Conservation (phyloP, 129 eudicot genomes). For the Tanacetum coccineum region DNA sequence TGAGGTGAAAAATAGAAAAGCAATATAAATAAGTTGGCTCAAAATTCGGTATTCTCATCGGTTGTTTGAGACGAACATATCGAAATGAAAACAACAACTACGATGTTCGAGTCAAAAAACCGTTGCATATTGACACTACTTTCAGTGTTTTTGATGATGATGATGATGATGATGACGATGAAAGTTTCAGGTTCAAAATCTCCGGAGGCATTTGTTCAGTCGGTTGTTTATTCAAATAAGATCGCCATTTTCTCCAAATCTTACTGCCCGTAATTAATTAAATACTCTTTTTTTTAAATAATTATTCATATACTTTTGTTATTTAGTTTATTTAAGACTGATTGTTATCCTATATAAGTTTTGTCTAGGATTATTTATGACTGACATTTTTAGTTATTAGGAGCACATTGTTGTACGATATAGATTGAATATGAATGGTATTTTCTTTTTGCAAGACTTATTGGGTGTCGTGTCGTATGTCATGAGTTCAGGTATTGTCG, state of each 20-base stretch:
- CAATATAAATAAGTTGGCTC: neutral
- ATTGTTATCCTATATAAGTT: no score
- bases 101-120: neutral
- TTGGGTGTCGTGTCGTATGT: slow-evolving; percentile 22
- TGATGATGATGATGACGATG: slow-evolving; percentile 35
- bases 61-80: no score
- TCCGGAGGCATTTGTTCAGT: slow-evolving; percentile 82
- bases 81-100: slow-evolving; percentile 16
- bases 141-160: slow-evolving; percentile 22
- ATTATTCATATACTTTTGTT: no score
- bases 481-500: slow-evolving; percentile 54
- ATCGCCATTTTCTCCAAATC: slow-evolving; percentile 94
- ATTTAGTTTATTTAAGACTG: no score
- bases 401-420: no score
- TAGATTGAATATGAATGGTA: neutral
- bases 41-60: slow-evolving; percentile 8
- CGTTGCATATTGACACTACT: slow-evolving; percentile 9
- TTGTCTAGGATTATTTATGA: no score
- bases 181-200: slow-evolving; percentile 64
- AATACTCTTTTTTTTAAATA: neutral
- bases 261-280: slow-evolving; percentile 67
- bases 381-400: no score
- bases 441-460: slow-evolving; percentile 3
- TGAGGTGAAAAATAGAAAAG: no score
- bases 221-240: slow-evolving; percentile 76